These are phyloP conservation scores for Daldinia decipiens DNA, from an alignment of 495 filamentous ascomycete genomes.

Conservation along the genomic window DNA sequence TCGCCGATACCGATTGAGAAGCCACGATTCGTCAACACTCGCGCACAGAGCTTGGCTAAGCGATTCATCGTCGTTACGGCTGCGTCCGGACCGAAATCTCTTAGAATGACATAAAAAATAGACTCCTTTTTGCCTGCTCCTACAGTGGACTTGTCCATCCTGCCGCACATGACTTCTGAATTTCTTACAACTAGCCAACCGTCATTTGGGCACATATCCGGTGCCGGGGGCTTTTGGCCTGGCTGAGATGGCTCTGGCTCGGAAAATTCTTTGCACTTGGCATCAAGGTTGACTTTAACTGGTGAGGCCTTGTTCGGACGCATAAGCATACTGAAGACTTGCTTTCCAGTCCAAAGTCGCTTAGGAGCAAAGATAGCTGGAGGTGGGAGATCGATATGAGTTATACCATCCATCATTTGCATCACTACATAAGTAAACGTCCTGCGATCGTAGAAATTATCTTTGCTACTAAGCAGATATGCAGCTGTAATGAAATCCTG, in stretches of 20 bases:
- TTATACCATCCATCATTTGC: conserved; percentile 89
- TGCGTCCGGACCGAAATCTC: conserved; percentile 90
- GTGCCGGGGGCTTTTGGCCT: conserved; percentile 55
- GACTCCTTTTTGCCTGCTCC: conserved; percentile 98
- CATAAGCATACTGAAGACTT: conserved; percentile 96
- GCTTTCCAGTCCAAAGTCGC: conserved; percentile 95
- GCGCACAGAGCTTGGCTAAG: conserved; percentile 86
- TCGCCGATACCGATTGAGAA: conserved; percentile 97
- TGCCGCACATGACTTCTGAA: conserved; percentile 97
- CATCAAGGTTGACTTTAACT: conserved; percentile 91
- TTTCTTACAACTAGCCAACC: conserved; percentile 91
- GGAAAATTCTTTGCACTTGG: conserved; percentile 86
- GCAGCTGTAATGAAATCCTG: conserved; percentile 98
- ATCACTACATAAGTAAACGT: conserved; percentile 88
- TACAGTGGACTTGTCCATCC: conserved; percentile 97
- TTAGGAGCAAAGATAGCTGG: conserved; percentile 87
- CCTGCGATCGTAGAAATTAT: conserved; percentile 87
- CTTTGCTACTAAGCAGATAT: conserved; percentile 90
- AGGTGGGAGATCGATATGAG: conserved; percentile 83
- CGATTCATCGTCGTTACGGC: conserved; percentile 95
- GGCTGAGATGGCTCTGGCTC: conserved; percentile 48
- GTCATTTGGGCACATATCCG: conserved; percentile 86
- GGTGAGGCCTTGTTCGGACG: conserved; percentile 82
- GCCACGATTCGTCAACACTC: conserved; percentile 87
- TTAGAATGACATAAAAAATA: conserved; percentile 93